Evolutionary conservation across 352 stramenopile genomes (phyloP).

Genomic region (Phytophthora kernoviae): DNA sequence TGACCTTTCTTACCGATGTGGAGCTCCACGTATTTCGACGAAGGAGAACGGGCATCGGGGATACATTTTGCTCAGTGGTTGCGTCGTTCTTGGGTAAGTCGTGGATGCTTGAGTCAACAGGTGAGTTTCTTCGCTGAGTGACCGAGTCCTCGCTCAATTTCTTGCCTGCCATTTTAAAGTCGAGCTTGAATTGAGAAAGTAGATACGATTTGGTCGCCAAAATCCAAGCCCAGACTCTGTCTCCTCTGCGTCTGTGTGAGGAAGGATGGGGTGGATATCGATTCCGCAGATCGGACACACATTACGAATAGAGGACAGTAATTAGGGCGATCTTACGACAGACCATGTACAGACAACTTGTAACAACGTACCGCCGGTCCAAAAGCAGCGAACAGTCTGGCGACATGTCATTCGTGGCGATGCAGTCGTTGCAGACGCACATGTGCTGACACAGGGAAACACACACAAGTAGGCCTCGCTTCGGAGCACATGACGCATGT

Average conservation of each 20-base stretch:
- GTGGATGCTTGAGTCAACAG: background rate
- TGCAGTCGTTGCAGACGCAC: slow-evolving; percentile 59
- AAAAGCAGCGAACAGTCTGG: slow-evolving; percentile 10
- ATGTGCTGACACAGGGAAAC: slow-evolving; percentile 73
- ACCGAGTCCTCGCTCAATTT: slow-evolving; percentile 1
- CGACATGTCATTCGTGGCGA: slow-evolving; percentile 43
- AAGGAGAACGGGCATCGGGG: background rate
- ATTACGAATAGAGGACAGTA: slow-evolving; percentile 17
- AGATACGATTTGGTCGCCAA: slow-evolving; percentile 44
- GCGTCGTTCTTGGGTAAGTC: too few relatives aligned
- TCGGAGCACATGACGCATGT: slow-evolving; percentile 49
- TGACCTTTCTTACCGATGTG: background rate
- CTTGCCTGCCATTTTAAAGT: slow-evolving; percentile 47
- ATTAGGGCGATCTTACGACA: background rate
- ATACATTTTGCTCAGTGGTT: background rate
- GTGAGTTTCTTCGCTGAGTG: background rate
- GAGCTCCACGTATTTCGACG: slow-evolving; percentile 7
- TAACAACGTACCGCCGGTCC: slow-evolving; percentile 32
- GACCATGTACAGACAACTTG: too few relatives aligned
- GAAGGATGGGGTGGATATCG: slow-evolving; percentile 65
- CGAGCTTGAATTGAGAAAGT: slow-evolving; percentile 43
- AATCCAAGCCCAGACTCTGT: slow-evolving; percentile 61
- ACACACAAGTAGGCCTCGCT: slow-evolving; percentile 37
- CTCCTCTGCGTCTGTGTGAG: slow-evolving; percentile 50
- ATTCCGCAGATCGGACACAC: slow-evolving; percentile 56